Evolutionary conservation across 2,329 filamentous ascomycete species (phyloP).

Genomic region (Alternaria burnsii): DNA sequence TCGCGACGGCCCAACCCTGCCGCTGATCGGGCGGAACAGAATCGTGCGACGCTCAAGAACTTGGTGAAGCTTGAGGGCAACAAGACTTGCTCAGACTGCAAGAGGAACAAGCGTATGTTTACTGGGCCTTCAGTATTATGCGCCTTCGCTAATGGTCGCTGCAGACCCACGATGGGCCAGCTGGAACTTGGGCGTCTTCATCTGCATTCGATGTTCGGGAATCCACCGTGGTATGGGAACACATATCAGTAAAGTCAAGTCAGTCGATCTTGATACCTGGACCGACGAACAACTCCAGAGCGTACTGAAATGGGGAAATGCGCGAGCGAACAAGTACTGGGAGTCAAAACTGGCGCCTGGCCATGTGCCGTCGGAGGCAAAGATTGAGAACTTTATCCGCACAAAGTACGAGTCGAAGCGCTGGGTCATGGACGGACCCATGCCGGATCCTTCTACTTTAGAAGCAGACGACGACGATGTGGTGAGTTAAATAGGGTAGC

Average conservation of each 20-base stretch:
- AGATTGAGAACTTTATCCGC: constrained; percentile 99
- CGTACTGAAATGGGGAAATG: constrained; percentile 94
- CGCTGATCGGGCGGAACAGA: constrained; percentile 89
- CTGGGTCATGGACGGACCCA: constrained; percentile 98
- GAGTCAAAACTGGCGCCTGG: constrained; percentile 91
- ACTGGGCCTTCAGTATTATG: constrained; percentile 13
- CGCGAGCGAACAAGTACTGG: constrained; percentile 97
- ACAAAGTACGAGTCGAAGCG: constrained; percentile 99
- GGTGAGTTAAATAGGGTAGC: constrained; percentile 60
- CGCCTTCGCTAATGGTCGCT: constrained; percentile 31
- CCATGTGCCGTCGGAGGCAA: constrained; percentile 92
- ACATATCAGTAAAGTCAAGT: constrained; percentile 97
- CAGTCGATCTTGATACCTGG: constrained; percentile 97
- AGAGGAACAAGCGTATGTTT: constrained; percentile 90
- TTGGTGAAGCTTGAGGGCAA: constrained; percentile 94
- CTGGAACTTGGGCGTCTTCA: constrained; percentile 96
- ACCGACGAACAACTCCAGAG: constrained; percentile 97
- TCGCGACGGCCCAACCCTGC: constrained; percentile 82
- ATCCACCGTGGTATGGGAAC: constrained; percentile 99
- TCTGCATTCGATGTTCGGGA: constrained; percentile 97
- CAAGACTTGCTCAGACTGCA: constrained; percentile 98
- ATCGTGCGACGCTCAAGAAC: constrained; percentile 91
- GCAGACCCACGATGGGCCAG: constrained; percentile 97
- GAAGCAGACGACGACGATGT: constrained; percentile 85
- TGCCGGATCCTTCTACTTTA: constrained; percentile 89